Evolutionary conservation across 495 filamentous ascomycete genomes (phyloP), one percentile per base, ranked within the genome.

Genomic region (Penicillium manginii): DNA sequence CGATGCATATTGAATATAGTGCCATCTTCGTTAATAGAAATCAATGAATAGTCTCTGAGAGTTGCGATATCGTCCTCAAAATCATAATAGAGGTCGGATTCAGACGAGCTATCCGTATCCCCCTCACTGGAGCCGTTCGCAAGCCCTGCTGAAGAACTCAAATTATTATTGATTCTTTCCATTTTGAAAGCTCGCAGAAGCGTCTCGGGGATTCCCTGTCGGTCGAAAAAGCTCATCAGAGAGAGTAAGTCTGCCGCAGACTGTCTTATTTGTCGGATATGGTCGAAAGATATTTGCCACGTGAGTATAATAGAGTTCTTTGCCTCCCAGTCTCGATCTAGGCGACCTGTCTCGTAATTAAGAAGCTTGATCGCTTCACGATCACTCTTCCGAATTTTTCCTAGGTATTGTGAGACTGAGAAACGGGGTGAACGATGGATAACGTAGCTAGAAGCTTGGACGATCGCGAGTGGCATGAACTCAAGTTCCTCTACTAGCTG

Each of bases 401-500:
- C 37, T 0, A 80, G 53, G 55, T 83, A 82, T 50, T 70, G 52
- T 53, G 53, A 33, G 39, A 73, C 57, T 12, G 65, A 67, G 40
- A 15, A 40, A 4, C 70, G 51, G 14, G 67, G 68, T 45, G 54
- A 52, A 26, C 63, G 53, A 33, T 65, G 58, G n/a, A 12, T 54
- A 45, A 84, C 81, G 60, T 79, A 83, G 14, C 67, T 71, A 4
- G 76, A 74, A 2, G 78, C 78, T 60, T 84, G 79, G 9, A 67
- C 70, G 23, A 83, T 82, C 8, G 81, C 79, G 12, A 84, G 73
- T 19, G 82, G 78, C 55, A 84, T 71, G 43, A 59, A 70, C n/a
- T 80, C 78, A 0, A 84, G 73, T 19, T 61, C 69, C 23, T 57
- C 53, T n/a, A 73, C 61, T 10, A 82, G 18, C 35, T 55, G 3